A percentile compares a stretch with the other conserved stretches of the same genome.
phyloP scores from a whole-genome alignment of 176 grass and related monocot genomes.

The Coix lacrymajobi region DNA sequence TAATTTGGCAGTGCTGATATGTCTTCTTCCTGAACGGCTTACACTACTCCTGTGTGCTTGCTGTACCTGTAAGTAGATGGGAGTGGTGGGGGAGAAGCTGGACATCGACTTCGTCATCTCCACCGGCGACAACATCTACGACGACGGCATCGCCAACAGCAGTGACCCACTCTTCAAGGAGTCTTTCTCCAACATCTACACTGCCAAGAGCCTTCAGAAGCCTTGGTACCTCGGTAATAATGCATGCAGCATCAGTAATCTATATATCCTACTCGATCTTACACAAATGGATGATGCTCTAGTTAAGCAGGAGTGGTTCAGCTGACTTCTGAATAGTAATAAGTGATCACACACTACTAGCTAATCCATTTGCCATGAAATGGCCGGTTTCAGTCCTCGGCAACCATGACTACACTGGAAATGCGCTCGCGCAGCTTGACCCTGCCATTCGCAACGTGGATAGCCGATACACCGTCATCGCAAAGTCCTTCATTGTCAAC shows the following conservation, averaged over 20 bases:
- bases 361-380: neutral
- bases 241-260: too few relatives aligned
- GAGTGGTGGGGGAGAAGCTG: slow-evolving; percentile 49
- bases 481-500: slow-evolving; percentile 42
- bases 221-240: slow-evolving; percentile 80
- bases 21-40: too few relatives aligned
- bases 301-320: neutral
- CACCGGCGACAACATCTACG: slow-evolving; percentile 84
- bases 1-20: too few relatives aligned
- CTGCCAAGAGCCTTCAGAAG: slow-evolving; percentile 68
- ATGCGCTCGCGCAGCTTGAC: slow-evolving; percentile 35
- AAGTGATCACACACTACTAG: too few relatives aligned
- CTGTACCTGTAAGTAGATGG: slow-evolving; percentile 47
- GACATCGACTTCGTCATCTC: slow-evolving; percentile 72
- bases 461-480: slow-evolving; percentile 25
- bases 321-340: neutral
- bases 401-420: slow-evolving; percentile 38
- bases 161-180: slow-evolving; percentile 56
- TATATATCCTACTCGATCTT: too few relatives aligned
- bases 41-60: neutral
- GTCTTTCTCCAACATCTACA: slow-evolving; percentile 77
- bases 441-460: slow-evolving; percentile 22
- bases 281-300: neutral
- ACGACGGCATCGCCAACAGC: slow-evolving; percentile 51
- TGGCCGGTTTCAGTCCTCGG: slow-evolving; percentile 32